Conservation (phyloP, 345 rosid genomes). For the Atalantia buxifolia region DNA sequence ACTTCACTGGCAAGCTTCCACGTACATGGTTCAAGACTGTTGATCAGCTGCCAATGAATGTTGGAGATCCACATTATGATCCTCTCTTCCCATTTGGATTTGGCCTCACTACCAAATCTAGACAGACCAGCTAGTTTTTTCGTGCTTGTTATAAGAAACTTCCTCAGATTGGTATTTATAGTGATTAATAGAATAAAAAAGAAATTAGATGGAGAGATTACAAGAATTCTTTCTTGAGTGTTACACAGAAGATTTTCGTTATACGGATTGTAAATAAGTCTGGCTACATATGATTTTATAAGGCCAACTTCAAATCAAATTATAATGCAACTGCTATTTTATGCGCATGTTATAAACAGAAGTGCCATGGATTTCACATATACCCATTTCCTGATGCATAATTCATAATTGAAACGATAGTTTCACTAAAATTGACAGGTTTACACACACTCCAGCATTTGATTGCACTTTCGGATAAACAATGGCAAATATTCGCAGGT, state of each 20-base stretch:
- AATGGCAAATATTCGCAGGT: too few relatives aligned
- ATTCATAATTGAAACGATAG: too few relatives aligned
- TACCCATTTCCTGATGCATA: too few relatives aligned
- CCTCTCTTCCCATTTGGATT: constrained; percentile 63
- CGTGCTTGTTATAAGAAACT: not conserved
- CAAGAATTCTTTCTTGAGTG: not conserved
- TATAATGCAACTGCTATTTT: not conserved
- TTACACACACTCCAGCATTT: too few relatives aligned
- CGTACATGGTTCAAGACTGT: constrained; percentile 68
- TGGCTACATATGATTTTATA: not conserved
- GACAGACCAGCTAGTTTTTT: not conserved
- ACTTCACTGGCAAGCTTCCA: constrained; percentile 51
- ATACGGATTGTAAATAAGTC: not conserved
- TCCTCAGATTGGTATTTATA: not conserved
- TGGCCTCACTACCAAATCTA: constrained; percentile 38
- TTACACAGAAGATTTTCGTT: not conserved
- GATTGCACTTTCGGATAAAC: too few relatives aligned
- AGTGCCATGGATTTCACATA: too few relatives aligned
- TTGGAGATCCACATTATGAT: constrained; percentile 59
- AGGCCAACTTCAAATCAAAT: not conserved
- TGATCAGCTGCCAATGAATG: constrained; percentile 69
- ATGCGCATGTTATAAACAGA: too few relatives aligned
- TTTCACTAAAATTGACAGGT: too few relatives aligned
- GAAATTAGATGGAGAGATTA: not conserved
- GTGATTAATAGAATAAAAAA: not conserved